Percentiles rank a stretch among this genome's conserved stretches.
Evolutionary conservation across 1,139 yeast genomes (phyloP).

Genomic region (Geotrichum klebahnii): DNA sequence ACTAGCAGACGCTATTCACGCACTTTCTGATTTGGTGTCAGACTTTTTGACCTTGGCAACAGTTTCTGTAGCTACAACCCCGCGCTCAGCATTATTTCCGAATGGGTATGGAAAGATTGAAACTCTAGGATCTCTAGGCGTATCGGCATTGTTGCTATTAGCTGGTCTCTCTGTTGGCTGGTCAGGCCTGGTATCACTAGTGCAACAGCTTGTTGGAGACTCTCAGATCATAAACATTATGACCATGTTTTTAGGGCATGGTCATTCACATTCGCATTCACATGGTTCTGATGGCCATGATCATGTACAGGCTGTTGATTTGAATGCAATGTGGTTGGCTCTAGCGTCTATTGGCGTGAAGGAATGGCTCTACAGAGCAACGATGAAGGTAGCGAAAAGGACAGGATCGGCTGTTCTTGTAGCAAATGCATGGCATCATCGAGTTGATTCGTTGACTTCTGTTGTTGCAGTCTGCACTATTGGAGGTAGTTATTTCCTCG

Average conservation of each 20-base stretch:
- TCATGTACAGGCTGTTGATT: constrained; percentile 54
- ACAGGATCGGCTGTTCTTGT: constrained; percentile 83
- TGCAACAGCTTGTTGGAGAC: constrained; percentile 43
- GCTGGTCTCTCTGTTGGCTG: constrained; percentile 93
- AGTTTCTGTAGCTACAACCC: constrained; percentile 66
- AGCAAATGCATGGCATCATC: constrained; percentile 98
- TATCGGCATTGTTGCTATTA: constrained; percentile 70
- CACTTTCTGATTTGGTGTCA: constrained; percentile 84
- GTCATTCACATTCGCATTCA: constrained; percentile 26
- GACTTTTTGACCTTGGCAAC: constrained; percentile 87
- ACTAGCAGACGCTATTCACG: constrained; percentile 90
- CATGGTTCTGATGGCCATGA: not conserved
- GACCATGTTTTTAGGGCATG: constrained; percentile 39
- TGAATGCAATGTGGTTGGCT: constrained; percentile 96
- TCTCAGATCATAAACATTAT: constrained; percentile 37
- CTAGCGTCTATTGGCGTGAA: constrained; percentile 79
- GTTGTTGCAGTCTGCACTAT: constrained; percentile 86
- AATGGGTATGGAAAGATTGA: constrained; percentile 91
- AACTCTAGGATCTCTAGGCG: constrained; percentile 84
- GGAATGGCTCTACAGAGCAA: constrained; percentile 79
- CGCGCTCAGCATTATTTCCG: constrained; percentile 67
- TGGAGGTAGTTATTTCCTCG: constrained; percentile 73
- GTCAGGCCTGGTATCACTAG: constrained; percentile 67
- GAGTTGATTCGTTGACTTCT: constrained; percentile 89
- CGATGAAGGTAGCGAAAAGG: constrained; percentile 69